Evolutionary conservation across 495 filamentous ascomycete genomes (phyloP).

Genomic region (Aeminium ludgeri): DNA sequence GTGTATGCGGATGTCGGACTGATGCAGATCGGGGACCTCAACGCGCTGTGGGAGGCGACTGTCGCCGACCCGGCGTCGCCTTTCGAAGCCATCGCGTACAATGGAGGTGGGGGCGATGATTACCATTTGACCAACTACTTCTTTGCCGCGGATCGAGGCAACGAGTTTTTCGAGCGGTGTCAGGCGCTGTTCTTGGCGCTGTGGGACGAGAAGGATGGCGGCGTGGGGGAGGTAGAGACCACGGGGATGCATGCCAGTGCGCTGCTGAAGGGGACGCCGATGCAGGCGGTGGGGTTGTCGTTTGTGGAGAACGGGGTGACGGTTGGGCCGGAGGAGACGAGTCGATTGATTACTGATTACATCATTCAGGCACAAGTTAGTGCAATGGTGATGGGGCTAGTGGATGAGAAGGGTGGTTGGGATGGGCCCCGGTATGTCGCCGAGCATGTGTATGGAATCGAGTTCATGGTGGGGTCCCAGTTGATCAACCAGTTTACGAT

Average conservation of each 20-base stretch:
- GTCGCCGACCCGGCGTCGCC: constrained; percentile 30
- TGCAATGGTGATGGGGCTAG: constrained; percentile 33
- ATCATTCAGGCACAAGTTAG: constrained; percentile 36
- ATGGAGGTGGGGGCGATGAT: constrained; percentile 21
- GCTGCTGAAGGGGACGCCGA: constrained; percentile 26
- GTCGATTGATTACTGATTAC: constrained; percentile 31
- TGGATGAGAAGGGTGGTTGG: constrained; percentile 35
- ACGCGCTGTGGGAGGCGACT: constrained; percentile 33
- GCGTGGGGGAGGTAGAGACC: constrained; percentile 27
- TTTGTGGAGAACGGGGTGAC: constrained; percentile 16
- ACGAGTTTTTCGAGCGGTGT: constrained; percentile 33
- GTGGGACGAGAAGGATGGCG: constrained; percentile 32
- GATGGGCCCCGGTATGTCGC: constrained; percentile 34
- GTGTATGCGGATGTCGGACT: constrained; percentile 40
- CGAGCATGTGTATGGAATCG: constrained; percentile 32
- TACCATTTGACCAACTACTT: constrained; percentile 34
- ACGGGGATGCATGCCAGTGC: constrained; percentile 35
- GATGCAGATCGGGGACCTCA: constrained; percentile 39
- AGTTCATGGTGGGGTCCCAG: constrained; percentile 35
- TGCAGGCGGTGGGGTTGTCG: constrained; percentile 14
- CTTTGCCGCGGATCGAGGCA: constrained; percentile 26
- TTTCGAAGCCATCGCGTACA: constrained; percentile 33
- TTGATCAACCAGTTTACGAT: constrained; percentile 34
- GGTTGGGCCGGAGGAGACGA: constrained; percentile 1
- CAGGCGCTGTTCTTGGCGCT: constrained; percentile 33